Base-by-base conservation (phyloP, 495 filamentous ascomycete species). In the Filosporella fistucella region DNA sequence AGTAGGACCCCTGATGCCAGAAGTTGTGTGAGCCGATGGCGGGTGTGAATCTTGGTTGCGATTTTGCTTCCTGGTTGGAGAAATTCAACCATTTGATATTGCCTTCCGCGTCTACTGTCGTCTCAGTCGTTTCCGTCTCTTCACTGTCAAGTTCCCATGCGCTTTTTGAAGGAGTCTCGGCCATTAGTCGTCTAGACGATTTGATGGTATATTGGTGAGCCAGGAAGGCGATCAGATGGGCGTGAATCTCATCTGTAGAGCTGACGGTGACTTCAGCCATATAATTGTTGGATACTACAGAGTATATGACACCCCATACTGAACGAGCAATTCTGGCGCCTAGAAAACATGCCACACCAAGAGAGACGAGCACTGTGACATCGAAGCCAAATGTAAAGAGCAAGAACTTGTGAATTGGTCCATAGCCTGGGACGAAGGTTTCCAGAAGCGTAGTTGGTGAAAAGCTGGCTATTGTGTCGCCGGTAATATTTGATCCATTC, bases 401-500 rank as follows among this genome's bases (percentile, higher is more conserved):
- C 9, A 81, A 52, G 36, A 82, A 68, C 6, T 70, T 67, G 0
- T 77, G 79, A 36, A 82, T 63, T 42, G 80, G 55, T 4, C 74
- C 66, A 60, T 82, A 85, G 3, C 81, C 81, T 0, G 81, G 81
- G 28, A 85, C 72, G 47, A 85, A 68, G 5, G 73, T 68, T 38
- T 85, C 81, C 4, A 85, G 67, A 23, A 84, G 67, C 8, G 52
- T 54, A 8, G 56, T 51, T 16, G 56, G 52, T 13, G 48, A 52
- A 11, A 58, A 37, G 16, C 12, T 20, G 16, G 11, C 21, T 3
- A 33, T 17, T 4, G 34, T 4, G 12, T 13, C 24, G 14, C 30
- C 42, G 3, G 49, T 35, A 4, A 18, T 21, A 26, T 54, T 52
- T 7, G 17, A 17, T 30, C n/a, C 17, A 13, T 35, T 47, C n/a